Base-by-base conservation (phyloP, 2,329 filamentous ascomycete genomes). In the Epicoccum nigrum region DNA sequence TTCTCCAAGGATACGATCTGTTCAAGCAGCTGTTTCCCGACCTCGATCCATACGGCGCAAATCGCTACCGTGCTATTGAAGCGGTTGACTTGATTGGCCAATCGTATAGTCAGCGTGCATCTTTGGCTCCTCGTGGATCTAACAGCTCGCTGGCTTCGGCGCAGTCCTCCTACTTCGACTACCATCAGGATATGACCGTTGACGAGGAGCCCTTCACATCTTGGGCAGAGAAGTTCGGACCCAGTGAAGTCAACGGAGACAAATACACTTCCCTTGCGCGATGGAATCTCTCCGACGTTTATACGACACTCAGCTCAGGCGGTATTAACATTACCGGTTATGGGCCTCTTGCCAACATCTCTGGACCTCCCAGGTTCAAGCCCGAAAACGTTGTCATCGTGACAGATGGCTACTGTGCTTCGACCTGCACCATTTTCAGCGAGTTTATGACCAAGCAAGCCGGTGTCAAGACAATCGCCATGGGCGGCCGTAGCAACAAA, bases 1-100 rank as follows among this genome's bases (percentile, higher is more conserved):
- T 86, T 42, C 67, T 84, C 12, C 79, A 82, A 33, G 84, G 82
- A 8, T 84, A 83, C 48, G 84, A 86, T 60, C 74, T 87, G 50
- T 86, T 86, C 73, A 81, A 81, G 45, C 74, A 80, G 68, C 71
- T 85, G 1, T 81, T 83, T 69, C 83, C 83, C 0, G 66, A 75
- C 5, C 66, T 77, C 4, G 69, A 78, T 7, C 76, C 76, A 1
- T 82, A 79, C 53, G 79, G 78, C n/a, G 80, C 77, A 3, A 70
- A 65, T 31, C 80, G 83, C 15, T 75, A 82, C 61, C 76, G 82
- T n/a, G 76, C 79, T 5, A 70, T 74, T 30, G 76, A 81, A 43
- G 74, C 76, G 16, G 62, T 78, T 21, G 70, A 77, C 34, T 64
- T 78, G 15, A 74, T 83, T 8, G 70, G 79, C 55, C 54, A 76